Conservation (phyloP, 192 early-diverging fungal species). For the Umbelopsis sp. region DNA sequence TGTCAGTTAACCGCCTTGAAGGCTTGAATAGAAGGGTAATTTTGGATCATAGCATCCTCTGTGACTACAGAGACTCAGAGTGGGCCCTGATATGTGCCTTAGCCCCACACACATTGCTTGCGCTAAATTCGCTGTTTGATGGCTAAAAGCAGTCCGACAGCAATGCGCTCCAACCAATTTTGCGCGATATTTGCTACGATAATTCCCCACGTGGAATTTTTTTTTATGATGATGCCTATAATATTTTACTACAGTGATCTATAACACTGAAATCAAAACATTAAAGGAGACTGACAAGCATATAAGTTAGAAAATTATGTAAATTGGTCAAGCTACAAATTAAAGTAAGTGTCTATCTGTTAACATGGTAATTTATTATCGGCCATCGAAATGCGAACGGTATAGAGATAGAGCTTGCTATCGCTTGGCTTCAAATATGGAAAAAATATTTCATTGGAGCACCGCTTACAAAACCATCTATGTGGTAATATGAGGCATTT, state of each 20-base stretch:
- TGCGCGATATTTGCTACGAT: not conserved
- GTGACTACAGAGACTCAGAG: too few relatives aligned
- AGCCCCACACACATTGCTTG: not conserved
- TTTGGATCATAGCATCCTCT: too few relatives aligned
- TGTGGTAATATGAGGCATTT: conserved; percentile 1
- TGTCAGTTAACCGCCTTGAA: too few relatives aligned
- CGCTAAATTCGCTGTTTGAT: not conserved
- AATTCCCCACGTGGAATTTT: not conserved
- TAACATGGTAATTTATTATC: too few relatives aligned
- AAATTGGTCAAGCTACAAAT: too few relatives aligned
- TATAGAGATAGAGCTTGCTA: not conserved
- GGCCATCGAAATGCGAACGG: too few relatives aligned
- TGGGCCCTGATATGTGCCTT: too few relatives aligned
- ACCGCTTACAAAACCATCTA: not conserved
- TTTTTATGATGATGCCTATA: too few relatives aligned
- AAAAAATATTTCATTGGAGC: not conserved
- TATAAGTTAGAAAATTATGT: too few relatives aligned
- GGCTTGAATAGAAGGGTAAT: too few relatives aligned
- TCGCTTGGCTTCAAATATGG: not conserved
- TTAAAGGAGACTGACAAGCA: too few relatives aligned
- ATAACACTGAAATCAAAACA: not conserved
- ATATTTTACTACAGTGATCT: not conserved
- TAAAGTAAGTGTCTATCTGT: too few relatives aligned
- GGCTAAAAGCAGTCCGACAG: not conserved
- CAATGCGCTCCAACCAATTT: not conserved